Evolutionary conservation across 441 rosid species (phyloP).

Genomic region (Sinapis alba): DNA sequence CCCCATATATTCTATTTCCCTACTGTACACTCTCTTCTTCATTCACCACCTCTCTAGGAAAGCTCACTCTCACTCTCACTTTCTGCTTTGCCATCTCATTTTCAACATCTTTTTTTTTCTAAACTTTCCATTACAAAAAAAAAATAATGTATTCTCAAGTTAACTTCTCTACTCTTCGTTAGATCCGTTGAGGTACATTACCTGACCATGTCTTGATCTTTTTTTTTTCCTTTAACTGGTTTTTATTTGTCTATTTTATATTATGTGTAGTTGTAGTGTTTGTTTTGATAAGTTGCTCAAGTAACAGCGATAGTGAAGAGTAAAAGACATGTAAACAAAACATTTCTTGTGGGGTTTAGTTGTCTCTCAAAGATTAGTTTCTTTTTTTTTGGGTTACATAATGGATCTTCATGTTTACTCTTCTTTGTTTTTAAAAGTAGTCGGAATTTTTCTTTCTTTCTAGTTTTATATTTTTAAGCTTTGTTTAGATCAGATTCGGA

Average conservation of each 20-base stretch:
- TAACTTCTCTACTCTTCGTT: slow-evolving; percentile 1
- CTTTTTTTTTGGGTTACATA: background rate
- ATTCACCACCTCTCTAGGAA: slow-evolving; percentile 19
- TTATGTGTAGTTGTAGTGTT: slow-evolving; percentile 30
- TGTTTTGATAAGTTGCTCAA: slow-evolving; percentile 33
- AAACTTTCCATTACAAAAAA: slow-evolving; percentile 10
- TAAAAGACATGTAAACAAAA: slow-evolving; percentile 5
- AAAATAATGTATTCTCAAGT: background rate
- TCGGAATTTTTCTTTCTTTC: background rate
- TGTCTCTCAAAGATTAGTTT: slow-evolving; percentile 24
- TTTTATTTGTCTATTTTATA: slow-evolving; percentile 1
- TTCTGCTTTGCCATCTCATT: slow-evolving; percentile 28
- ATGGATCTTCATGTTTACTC: slow-evolving; percentile 38
- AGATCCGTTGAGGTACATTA: slow-evolving; percentile 36
- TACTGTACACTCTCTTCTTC: slow-evolving; percentile 42
- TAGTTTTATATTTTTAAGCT: slow-evolving; percentile 8
- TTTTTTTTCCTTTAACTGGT: background rate
- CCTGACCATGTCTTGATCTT: slow-evolving; percentile 8
- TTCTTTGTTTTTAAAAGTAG: slow-evolving; percentile 13
- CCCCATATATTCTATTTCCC: slow-evolving; percentile 40
- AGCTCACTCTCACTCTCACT: slow-evolving; percentile 31
- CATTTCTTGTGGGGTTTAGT: slow-evolving; percentile 35
- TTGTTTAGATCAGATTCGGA: slow-evolving; percentile 32
- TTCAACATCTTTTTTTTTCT: slow-evolving; percentile 28
- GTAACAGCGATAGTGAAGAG: slow-evolving; percentile 30